Conservation (phyloP, 108 stramenopile species). For the Pseudonitzschia pungens region DNA sequence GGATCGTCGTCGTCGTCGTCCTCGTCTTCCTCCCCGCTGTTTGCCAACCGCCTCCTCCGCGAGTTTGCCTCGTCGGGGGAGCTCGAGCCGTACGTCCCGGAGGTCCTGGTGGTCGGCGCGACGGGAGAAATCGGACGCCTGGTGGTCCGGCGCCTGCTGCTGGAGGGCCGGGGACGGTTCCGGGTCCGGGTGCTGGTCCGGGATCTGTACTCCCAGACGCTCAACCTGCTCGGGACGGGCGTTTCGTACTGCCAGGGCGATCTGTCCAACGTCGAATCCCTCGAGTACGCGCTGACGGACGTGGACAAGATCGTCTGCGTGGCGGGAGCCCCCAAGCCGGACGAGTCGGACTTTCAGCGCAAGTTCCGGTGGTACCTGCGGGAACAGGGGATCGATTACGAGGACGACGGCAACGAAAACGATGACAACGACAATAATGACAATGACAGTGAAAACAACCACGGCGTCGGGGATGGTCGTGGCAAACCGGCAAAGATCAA, state of each 20-base stretch:
- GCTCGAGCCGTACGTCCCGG: constrained; percentile 54
- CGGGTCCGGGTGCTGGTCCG: constrained; percentile 86
- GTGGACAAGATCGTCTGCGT: constrained; percentile 90
- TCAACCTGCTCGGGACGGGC: constrained; percentile 85
- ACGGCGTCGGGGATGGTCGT: background rate
- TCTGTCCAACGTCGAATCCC: constrained; percentile 76
- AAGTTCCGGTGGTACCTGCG: constrained; percentile 39
- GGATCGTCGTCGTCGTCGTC: background rate
- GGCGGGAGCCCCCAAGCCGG: constrained; percentile 59
- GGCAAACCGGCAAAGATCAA: too few species aligned
- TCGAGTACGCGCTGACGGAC: constrained; percentile 90
- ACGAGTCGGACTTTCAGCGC: constrained; percentile 51
- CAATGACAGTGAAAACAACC: background rate
- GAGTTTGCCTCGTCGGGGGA: constrained; percentile 4
- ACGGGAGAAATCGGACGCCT: constrained; percentile 81
- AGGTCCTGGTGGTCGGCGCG: constrained; percentile 89
- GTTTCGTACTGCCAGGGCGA: constrained; percentile 92
- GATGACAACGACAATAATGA: background rate
- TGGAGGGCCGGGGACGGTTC: constrained; percentile 56
- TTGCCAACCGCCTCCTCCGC: background rate
- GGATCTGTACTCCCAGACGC: constrained; percentile 86
- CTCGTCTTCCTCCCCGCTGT: background rate
- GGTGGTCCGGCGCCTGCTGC: constrained; percentile 78
- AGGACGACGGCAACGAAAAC: background rate
- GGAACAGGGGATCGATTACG: constrained; percentile 21